Conservation (phyloP, 208 protist species). For the Porcisia deanei region DNA sequence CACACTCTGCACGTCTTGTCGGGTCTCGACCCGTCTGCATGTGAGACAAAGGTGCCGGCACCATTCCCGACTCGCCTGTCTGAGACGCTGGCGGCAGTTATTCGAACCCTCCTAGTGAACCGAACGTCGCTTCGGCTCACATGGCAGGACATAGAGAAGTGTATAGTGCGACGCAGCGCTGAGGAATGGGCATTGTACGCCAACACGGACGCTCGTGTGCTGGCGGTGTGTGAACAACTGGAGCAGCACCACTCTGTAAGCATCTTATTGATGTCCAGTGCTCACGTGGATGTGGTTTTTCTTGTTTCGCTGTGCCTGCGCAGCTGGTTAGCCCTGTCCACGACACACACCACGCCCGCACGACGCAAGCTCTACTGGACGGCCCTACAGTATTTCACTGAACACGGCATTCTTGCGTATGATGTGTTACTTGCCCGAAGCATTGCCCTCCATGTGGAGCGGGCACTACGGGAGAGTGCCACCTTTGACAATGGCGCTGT, state of each 20-base stretch:
- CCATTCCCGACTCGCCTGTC: background rate
- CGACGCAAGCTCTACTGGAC: conserved; percentile 26
- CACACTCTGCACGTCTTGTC: background rate
- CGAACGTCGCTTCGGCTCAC: conserved; percentile 8
- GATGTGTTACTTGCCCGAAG: conserved; percentile 33
- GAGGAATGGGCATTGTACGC: conserved; percentile 32
- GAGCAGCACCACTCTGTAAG: conserved; percentile 4
- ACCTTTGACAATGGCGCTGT: conserved; percentile 11
- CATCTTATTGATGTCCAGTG: conserved; percentile 16
- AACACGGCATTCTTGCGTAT: conserved; percentile 23
- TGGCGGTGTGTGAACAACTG: conserved; percentile 20
- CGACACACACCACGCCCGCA: conserved; percentile 23
- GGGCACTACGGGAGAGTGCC: conserved; percentile 15
- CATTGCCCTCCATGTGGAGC: conserved; percentile 28
- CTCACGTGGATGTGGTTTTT: conserved; percentile 50
- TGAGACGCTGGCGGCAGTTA: background rate
- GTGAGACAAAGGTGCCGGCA: background rate
- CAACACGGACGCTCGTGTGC: conserved; percentile 8
- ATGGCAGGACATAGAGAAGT: conserved; percentile 5
- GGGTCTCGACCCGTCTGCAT: background rate
- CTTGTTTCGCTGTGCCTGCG: conserved; percentile 46
- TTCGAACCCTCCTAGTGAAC: conserved; percentile 14
- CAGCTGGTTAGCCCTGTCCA: conserved; percentile 41
- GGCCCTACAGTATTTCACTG: conserved; percentile 29
- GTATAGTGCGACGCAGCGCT: conserved; percentile 17